Evolutionary conservation across 1,284 basidiomycete genomes (phyloP).

Genomic region (Cutaneotrichosporon cutaneum): DNA sequence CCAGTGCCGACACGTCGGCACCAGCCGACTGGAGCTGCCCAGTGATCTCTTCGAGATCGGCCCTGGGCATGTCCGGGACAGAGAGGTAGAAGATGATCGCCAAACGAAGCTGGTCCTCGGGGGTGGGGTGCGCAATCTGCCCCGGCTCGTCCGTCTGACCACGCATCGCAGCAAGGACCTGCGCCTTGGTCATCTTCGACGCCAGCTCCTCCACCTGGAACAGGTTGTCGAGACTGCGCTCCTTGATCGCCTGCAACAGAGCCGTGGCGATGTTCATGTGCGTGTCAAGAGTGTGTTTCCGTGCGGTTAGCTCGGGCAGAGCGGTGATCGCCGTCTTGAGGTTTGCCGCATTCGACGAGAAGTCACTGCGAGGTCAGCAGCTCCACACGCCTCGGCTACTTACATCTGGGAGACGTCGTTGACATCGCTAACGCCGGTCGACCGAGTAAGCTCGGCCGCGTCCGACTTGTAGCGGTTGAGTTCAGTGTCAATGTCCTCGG

Average conservation of each 20-base stretch:
- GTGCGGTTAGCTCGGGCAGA: constrained; percentile 93
- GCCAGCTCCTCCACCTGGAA: constrained; percentile 95
- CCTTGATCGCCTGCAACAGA: constrained; percentile 92
- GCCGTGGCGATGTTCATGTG: constrained; percentile 99
- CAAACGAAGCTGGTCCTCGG: constrained; percentile 89
- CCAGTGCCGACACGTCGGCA: constrained; percentile 78
- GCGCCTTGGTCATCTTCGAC: constrained; percentile 75
- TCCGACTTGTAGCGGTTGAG: constrained; percentile 93
- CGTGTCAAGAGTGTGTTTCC: constrained; percentile 93
- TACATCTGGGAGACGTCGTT: constrained; percentile 92
- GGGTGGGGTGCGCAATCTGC: constrained; percentile 55
- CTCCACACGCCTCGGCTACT: constrained; percentile 37
- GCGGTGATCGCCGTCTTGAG: constrained; percentile 97
- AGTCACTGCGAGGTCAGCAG: constrained; percentile 62
- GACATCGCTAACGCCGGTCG: constrained; percentile 92
- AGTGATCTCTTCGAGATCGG: constrained; percentile 84
- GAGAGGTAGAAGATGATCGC: constrained; percentile 93
- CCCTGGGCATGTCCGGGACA: constrained; percentile 75
- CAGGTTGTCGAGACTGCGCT: constrained; percentile 88
- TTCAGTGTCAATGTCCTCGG: constrained; percentile 94
- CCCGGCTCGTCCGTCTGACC: constrained; percentile 60
- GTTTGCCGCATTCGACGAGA: constrained; percentile 91
- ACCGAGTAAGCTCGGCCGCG: constrained; percentile 93
- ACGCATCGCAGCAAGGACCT: constrained; percentile 74
- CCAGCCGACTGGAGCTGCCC: constrained; percentile 77